Conservation (phyloP, 805 yeast genomes). For the Schizosaccharomyces japonicus region DNA sequence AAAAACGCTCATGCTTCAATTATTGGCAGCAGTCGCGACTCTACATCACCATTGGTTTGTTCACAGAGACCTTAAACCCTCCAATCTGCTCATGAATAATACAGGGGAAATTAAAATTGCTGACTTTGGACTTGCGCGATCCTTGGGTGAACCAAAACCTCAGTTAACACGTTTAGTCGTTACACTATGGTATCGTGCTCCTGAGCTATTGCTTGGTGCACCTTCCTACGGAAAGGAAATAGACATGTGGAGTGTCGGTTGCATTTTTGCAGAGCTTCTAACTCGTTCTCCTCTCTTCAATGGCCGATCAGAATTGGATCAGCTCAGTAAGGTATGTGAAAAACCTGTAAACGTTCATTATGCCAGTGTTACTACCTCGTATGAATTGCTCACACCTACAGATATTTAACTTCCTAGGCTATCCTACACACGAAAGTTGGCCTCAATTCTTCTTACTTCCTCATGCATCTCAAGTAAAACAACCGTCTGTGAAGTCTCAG, state of each 20-base stretch:
- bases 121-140: slow-evolving; percentile 31
- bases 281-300: slow-evolving; percentile 23
- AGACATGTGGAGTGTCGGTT: slow-evolving; percentile 37
- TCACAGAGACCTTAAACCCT: slow-evolving; percentile 15
- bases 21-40: slow-evolving; percentile 12
- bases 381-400: not conserved
- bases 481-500: not conserved
- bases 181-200: slow-evolving; percentile 26
- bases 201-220: slow-evolving; percentile 27
- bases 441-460: not conserved
- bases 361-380: too few species aligned
- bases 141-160: slow-evolving; percentile 14
- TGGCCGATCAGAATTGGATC: slow-evolving; percentile 25
- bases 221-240: slow-evolving; percentile 17
- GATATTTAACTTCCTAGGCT: not conserved
- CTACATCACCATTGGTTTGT: slow-evolving; percentile 13
- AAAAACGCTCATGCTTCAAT: slow-evolving; percentile 14
- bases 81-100: slow-evolving; percentile 13
- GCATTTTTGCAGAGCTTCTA: slow-evolving; percentile 31
- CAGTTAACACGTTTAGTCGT: slow-evolving; percentile 19
- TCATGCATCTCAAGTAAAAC: not conserved
- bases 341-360: slow-evolving; percentile 14
- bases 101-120: slow-evolving; percentile 13
- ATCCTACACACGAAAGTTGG: not conserved
- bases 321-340: slow-evolving; percentile 15